Evolutionary conservation across 495 filamentous ascomycete genomes (phyloP).

Genomic region (Pyronema omphalodes): DNA sequence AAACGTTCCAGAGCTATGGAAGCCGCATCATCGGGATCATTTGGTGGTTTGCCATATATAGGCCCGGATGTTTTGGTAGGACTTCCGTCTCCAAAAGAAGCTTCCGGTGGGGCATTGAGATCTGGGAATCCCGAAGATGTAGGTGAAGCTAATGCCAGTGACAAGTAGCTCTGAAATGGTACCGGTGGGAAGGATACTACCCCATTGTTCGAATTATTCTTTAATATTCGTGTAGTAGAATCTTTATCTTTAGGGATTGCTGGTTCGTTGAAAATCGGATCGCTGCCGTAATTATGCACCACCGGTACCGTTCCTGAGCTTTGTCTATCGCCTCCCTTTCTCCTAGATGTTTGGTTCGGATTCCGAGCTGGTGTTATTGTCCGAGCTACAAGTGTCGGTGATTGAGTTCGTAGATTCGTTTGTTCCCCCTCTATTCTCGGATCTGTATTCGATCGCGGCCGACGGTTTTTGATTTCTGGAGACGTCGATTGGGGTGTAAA

Average conservation of each 20-base stretch:
- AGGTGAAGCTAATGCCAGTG: constrained; percentile 19
- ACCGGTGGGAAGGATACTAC: constrained; percentile 13
- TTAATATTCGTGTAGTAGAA: constrained; percentile 1
- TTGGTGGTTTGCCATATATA: constrained; percentile 12
- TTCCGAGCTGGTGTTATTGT: constrained; percentile 10
- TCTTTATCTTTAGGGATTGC: constrained; percentile 8
- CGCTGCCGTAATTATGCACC: constrained; percentile 3
- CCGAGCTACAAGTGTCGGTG: constrained; percentile 8
- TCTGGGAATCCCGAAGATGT: constrained; percentile 4
- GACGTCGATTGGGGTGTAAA: neutral
- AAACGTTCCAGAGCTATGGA: constrained; percentile 85
- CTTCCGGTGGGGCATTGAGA: neutral
- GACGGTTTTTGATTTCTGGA: neutral
- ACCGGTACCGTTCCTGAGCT: constrained; percentile 6
- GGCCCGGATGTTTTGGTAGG: neutral
- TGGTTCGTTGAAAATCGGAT: constrained; percentile 3
- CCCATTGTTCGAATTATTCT: neutral
- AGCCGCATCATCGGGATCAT: constrained; percentile 89
- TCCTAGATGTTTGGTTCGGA: constrained; percentile 1
- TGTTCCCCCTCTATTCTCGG: neutral
- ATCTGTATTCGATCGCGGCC: constrained; percentile 1
- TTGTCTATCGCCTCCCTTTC: neutral
- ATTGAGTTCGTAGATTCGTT: neutral
- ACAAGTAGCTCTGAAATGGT: constrained; percentile 22
- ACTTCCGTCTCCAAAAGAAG: neutral